A percentile compares a stretch with the other conserved stretches of the same genome.
phyloP scores from a whole-genome alignment of 345 rosid genomes.

The Aegle marmelos region DNA sequence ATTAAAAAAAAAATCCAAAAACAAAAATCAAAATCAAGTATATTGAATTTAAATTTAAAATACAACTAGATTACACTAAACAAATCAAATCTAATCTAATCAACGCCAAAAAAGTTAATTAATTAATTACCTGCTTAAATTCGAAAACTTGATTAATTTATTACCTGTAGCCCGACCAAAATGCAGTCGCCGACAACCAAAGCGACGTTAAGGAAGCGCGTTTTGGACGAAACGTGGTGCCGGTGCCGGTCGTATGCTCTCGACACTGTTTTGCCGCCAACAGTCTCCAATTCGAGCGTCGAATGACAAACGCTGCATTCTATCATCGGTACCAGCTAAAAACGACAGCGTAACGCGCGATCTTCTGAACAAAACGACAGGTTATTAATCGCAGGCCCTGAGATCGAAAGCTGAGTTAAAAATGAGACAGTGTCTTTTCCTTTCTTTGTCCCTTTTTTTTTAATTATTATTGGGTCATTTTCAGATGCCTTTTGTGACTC shows the following conservation, averaged over 20 bases:
- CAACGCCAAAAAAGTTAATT: background rate
- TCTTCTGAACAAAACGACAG: background rate
- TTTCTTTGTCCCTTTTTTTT: background rate
- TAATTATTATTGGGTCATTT: background rate
- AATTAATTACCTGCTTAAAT: background rate
- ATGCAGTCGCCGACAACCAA: constrained; percentile 74
- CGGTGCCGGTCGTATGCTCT: constrained; percentile 59
- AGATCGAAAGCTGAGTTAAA: background rate
- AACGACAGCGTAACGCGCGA: background rate
- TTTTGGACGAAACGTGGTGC: constrained; percentile 41
- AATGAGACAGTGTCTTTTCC: background rate
- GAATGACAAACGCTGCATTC: constrained; percentile 43
- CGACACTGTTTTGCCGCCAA: constrained; percentile 36
- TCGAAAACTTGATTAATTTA: background rate
- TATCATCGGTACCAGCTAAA: constrained; percentile 17
- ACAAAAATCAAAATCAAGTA: too few species aligned
- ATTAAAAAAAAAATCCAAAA: background rate
- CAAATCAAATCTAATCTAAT: background rate
- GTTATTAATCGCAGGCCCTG: background rate
- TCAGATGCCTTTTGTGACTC: background rate
- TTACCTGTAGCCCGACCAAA: constrained; percentile 62
- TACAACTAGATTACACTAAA: background rate
- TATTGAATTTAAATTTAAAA: background rate
- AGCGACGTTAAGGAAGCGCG: constrained; percentile 48
- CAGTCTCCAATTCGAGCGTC: constrained; percentile 32